Evolutionary conservation across 2,329 filamentous ascomycete genomes (phyloP).

Genomic region (Sclerotinia spermophila): DNA sequence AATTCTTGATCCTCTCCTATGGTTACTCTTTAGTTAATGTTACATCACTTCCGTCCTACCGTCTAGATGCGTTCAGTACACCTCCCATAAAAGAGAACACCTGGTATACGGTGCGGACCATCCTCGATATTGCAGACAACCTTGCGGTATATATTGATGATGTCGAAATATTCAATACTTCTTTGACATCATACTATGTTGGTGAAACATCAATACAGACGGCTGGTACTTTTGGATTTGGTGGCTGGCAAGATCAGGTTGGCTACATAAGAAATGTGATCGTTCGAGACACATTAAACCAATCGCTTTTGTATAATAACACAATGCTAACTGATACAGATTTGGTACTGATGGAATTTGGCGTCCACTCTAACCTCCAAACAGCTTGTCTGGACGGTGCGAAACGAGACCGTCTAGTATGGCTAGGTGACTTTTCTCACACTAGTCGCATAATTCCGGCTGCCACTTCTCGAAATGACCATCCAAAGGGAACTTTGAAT

Average conservation of each 20-base stretch:
- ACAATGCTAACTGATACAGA: slow-evolving; percentile 28
- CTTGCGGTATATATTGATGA: slow-evolving; percentile 35
- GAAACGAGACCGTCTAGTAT: slow-evolving; percentile 43
- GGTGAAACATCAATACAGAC: slow-evolving; percentile 4
- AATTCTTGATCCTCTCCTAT: not conserved
- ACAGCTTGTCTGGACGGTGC: slow-evolving; percentile 43
- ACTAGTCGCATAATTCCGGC: slow-evolving; percentile 39
- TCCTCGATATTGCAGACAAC: slow-evolving; percentile 32
- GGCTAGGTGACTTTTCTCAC: slow-evolving; percentile 44
- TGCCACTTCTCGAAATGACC: slow-evolving; percentile 36
- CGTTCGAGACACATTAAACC: slow-evolving; percentile 33
- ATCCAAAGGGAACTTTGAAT: not conserved
- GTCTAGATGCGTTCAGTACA: not conserved
- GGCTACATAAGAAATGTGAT: slow-evolving; percentile 39
- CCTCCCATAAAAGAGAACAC: not conserved
- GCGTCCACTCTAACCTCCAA: slow-evolving; percentile 36
- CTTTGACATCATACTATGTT: slow-evolving; percentile 17
- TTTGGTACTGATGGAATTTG: slow-evolving; percentile 39
- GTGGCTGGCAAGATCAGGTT: slow-evolving; percentile 41
- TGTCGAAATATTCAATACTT: slow-evolving; percentile 21
- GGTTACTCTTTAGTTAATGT: not conserved
- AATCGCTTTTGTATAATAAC: slow-evolving; percentile 37
- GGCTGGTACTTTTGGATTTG: slow-evolving; percentile 41
- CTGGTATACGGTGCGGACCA: slow-evolving; percentile 21
- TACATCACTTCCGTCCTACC: not conserved